A percentile compares a stretch with the other conserved stretches of the same genome.
phyloP scores from a whole-genome alignment of 2,329 filamentous ascomycete genomes.

The Trichoderma endophyticum region DNA sequence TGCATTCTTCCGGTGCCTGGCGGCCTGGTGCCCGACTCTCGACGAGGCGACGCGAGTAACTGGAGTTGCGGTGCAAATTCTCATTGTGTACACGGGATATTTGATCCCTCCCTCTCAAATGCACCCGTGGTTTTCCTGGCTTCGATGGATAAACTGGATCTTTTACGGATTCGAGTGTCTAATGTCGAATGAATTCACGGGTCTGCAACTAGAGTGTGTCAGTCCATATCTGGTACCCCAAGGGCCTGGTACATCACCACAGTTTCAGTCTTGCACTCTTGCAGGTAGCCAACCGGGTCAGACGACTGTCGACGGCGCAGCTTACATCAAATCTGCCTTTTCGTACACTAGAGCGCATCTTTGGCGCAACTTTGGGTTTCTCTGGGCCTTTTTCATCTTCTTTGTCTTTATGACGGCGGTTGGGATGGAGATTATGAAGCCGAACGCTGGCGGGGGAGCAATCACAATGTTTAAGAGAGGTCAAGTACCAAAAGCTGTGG shows the following conservation, averaged over 20 bases:
- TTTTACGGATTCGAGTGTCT: constrained; percentile 70
- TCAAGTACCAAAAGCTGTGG: constrained; percentile 56
- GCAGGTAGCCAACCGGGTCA: constrained; percentile 45
- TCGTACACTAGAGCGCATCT: constrained; percentile 56
- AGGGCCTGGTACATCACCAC: constrained; percentile 28
- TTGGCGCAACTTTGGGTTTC: constrained; percentile 75
- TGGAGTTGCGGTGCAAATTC: constrained; percentile 56
- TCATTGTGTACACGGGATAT: constrained; percentile 68
- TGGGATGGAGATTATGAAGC: constrained; percentile 64
- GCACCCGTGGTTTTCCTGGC: constrained; percentile 62
- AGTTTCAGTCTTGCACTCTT: constrained; percentile 54
- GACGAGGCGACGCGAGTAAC: constrained; percentile 61
- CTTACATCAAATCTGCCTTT: constrained; percentile 53
- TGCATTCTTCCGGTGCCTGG: constrained; percentile 57
- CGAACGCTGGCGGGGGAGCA: constrained; percentile 56
- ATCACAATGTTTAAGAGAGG: constrained; percentile 63
- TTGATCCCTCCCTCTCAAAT: constrained; percentile 56
- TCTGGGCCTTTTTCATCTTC: constrained; percentile 71
- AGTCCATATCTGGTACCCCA: constrained; percentile 56
- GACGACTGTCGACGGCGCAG: constrained; percentile 49
- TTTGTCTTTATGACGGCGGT: constrained; percentile 71
- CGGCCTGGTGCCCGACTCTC: constrained; percentile 56
- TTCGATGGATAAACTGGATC: constrained; percentile 64
- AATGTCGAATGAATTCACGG: constrained; percentile 61
- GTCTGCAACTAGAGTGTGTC: constrained; percentile 56